Evolutionary conservation across 108 stramenopile species (phyloP).

Genomic region (Nitzschia palea): DNA sequence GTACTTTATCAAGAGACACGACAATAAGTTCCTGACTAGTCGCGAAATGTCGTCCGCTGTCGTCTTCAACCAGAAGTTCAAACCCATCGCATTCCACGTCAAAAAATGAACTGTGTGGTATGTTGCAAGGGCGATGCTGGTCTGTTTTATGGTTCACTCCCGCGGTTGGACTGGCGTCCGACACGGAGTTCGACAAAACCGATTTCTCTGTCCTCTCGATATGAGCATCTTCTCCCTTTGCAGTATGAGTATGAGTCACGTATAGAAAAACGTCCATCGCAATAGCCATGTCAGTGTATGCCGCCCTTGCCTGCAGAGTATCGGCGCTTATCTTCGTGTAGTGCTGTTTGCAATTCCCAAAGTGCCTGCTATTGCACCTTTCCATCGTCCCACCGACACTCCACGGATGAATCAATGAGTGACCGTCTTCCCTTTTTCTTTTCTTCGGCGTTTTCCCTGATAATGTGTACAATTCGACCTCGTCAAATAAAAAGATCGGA

Average conservation of each 20-base stretch:
- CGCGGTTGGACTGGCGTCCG: neutral
- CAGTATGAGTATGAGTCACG: slow-evolving; percentile 18
- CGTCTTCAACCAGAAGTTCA: slow-evolving; percentile 55
- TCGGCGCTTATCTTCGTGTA: slow-evolving; percentile 36
- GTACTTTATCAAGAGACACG: slow-evolving; percentile 36
- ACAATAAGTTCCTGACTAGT: slow-evolving; percentile 53
- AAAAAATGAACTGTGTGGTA: neutral
- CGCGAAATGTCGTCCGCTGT: slow-evolving; percentile 69
- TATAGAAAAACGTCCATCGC: slow-evolving; percentile 54
- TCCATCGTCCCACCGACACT: slow-evolving; percentile 13
- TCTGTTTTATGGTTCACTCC: neutral
- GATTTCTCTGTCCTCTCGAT: neutral
- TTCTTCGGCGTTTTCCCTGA: slow-evolving; percentile 3
- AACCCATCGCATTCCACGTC: slow-evolving; percentile 44
- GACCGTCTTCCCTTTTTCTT: neutral
- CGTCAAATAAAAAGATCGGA: slow-evolving; percentile 39
- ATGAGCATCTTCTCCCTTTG: slow-evolving; percentile 1
- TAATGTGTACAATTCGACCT: slow-evolving; percentile 46
- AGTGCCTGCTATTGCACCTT: slow-evolving; percentile 13
- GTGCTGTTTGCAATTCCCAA: slow-evolving; percentile 19
- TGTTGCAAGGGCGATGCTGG: neutral
- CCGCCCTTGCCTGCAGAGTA: slow-evolving; percentile 47
- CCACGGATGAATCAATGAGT: slow-evolving; percentile 55
- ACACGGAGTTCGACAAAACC: neutral
- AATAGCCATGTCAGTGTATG: slow-evolving; percentile 61